phyloP scores from a whole-genome alignment of 352 stramenopile species.

The Globisporangium emineosum region DNA sequence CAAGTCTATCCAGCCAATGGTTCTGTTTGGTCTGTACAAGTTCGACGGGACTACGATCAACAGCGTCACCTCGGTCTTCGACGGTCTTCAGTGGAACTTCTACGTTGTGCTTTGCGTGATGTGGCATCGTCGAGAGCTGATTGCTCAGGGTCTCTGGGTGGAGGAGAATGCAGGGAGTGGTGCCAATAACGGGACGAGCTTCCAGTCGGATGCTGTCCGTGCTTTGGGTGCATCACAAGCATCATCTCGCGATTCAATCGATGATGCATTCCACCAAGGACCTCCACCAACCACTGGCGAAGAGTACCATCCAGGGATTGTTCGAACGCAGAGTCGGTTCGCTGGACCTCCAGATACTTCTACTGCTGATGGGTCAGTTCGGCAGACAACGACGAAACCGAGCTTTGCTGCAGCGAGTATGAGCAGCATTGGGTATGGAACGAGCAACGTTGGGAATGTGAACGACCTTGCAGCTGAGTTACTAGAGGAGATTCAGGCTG shows the following conservation, averaged over 20 bases:
- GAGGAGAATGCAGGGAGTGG: conserved; percentile 26
- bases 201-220: conserved; percentile 43
- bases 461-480: conserved; percentile 47
- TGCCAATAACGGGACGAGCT: conserved; percentile 28
- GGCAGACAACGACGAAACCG: conserved; percentile 11
- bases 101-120: conserved; percentile 75
- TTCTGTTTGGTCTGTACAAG: conserved; percentile 85
- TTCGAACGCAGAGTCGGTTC: not conserved
- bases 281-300: not conserved
- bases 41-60: conserved; percentile 69
- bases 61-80: conserved; percentile 51
- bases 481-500: conserved; percentile 41
- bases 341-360: not conserved
- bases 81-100: conserved; percentile 82
- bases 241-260: conserved; percentile 74
- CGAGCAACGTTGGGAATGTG: conserved; percentile 26
- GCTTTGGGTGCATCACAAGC: conserved; percentile 40
- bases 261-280: conserved; percentile 56
- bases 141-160: conserved; percentile 72
- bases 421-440: conserved; percentile 26
- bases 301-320: conserved; percentile 8
- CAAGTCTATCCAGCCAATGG: conserved; percentile 71
- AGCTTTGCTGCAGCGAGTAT: conserved; percentile 25
- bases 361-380: not conserved
- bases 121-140: conserved; percentile 80